A percentile compares a stretch with the other conserved stretches of the same genome.
Conservation (phyloP, 495 filamentous ascomycete species). For the Cryomyces minteri region DNA sequence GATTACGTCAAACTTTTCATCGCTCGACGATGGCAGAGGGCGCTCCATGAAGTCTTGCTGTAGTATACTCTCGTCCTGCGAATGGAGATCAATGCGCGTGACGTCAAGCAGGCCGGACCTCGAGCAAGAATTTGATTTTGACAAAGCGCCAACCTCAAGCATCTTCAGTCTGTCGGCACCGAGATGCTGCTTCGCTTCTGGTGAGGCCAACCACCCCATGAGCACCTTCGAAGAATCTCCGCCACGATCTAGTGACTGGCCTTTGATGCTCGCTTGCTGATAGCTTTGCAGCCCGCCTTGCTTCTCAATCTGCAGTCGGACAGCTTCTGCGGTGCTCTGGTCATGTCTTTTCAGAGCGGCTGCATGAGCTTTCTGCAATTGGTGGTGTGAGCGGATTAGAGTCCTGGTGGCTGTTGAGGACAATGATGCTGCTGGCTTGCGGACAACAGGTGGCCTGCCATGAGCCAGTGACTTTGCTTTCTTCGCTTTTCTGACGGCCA, state of each 20-base stretch:
- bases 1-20: slow-evolving; percentile 67
- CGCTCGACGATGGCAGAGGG: slow-evolving; percentile 41
- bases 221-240: slow-evolving; percentile 80
- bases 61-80: slow-evolving; percentile 58
- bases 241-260: slow-evolving; percentile 67
- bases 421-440: slow-evolving; percentile 28
- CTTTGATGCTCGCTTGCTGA: slow-evolving; percentile 74
- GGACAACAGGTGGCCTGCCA: slow-evolving; percentile 42
- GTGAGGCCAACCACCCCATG: slow-evolving; percentile 56
- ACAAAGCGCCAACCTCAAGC: slow-evolving; percentile 82
- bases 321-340: slow-evolving; percentile 27
- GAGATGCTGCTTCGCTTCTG: slow-evolving; percentile 7
- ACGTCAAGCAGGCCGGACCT: slow-evolving; percentile 49
- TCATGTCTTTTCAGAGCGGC: slow-evolving; percentile 51
- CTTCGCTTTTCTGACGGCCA: slow-evolving; percentile 7
- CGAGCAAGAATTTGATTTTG: slow-evolving; percentile 68
- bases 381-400: slow-evolving; percentile 72
- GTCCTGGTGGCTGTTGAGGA: slow-evolving; percentile 64
- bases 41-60: slow-evolving; percentile 91
- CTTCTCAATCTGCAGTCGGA: slow-evolving; percentile 40
- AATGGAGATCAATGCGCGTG: slow-evolving; percentile 78
- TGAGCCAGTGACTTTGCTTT: slow-evolving; percentile 37
- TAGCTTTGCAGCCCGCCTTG: slow-evolving; percentile 72
- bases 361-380: slow-evolving; percentile 55
- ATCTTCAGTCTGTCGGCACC: slow-evolving; percentile 32